These are phyloP conservation scores for Diaporthe eres DNA, from an alignment of 2,329 filamentous ascomycete genomes.

Conservation along the genomic window DNA sequence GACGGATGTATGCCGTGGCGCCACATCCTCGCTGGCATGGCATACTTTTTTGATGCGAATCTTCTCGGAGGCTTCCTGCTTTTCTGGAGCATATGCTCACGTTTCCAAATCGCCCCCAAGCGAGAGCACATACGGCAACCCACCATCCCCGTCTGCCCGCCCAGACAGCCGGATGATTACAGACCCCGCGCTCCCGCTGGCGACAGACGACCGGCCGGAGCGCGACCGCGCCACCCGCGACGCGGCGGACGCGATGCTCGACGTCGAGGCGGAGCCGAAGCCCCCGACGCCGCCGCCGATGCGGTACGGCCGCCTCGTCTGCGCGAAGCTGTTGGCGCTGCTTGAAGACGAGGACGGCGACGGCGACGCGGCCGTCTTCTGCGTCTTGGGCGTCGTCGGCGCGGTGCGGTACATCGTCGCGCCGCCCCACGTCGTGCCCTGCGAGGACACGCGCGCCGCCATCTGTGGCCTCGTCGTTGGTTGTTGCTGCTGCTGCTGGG, in stretches of 20 bases:
- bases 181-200: conserved; percentile 47
- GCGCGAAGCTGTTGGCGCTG: conserved; percentile 58
- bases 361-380: conserved; percentile 55
- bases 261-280: conserved; percentile 49
- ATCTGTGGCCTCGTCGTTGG: conserved; percentile 46
- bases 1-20: neutral
- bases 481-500: conserved; percentile 33
- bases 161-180: conserved; percentile 65
- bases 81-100: neutral
- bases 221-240: conserved; percentile 3
- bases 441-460: conserved; percentile 57
- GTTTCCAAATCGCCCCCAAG: conserved; percentile 41
- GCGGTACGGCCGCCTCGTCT: conserved; percentile 57
- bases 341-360: conserved; percentile 50
- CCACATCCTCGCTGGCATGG: neutral
- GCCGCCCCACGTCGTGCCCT: conserved; percentile 53
- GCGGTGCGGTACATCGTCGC: conserved; percentile 63
- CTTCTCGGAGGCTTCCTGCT: too few relatives aligned
- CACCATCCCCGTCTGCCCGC: conserved; percentile 49
- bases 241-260: conserved; percentile 51
- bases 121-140: conserved; percentile 57
- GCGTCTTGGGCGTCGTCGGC: conserved; percentile 66
- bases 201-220: conserved; percentile 49
- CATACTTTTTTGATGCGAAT: neutral
- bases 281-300: conserved; percentile 47